Base-by-base conservation (phyloP, 164 flowering plant genomes). In the Protea cynaroides region DNA sequence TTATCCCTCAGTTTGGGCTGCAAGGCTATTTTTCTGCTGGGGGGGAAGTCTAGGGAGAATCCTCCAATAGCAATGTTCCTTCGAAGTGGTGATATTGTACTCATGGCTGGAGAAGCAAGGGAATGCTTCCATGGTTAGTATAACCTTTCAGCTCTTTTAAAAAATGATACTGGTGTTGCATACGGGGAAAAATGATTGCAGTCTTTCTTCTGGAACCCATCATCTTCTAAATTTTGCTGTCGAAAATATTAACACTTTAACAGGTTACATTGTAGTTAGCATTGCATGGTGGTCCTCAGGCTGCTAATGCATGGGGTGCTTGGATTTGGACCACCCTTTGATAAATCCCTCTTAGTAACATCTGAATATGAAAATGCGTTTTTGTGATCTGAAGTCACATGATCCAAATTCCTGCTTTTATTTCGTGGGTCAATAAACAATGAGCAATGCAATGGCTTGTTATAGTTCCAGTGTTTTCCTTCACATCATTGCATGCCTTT, bases 41-140 rank as follows among this genome's bases (percentile, higher is more conserved):
- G 99, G 60, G 97, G 97, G 37, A 88, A 81, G 66, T 77, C 94
- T 55, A 88, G 88, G 74, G 81, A 90, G 37, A 88, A 92, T 64
- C 62, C 76, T 49, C 97, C 97, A 10, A 36, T 75, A 50, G 96
- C 97, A 25, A 95, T 92, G 97, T 86, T 89, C 78, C 90, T 95
- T 67, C 80, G 92, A 69, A 95, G 97, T 74, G 97, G 99, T 58
- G 99, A 95, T 80, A 72, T 78, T 59, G 94, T 95, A 15, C 89
- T 95, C 38, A 89, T 95, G 99, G 89, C 96, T 69, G 92, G 96
- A 74, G 88, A 86, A 78, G 97, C 97, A 58, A 88, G 99, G 75
- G 96, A 95, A 73, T 89, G 96, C 75, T 92, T 86, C 71, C 99
- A 95, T 79, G 99, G 99, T 92, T 61, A 78, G 83, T 75, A 52